Percentiles rank a stretch among this genome's conserved stretches.
Evolutionary conservation across 139 green algal genomes (phyloP).

Genomic region (Closterium sp.): DNA sequence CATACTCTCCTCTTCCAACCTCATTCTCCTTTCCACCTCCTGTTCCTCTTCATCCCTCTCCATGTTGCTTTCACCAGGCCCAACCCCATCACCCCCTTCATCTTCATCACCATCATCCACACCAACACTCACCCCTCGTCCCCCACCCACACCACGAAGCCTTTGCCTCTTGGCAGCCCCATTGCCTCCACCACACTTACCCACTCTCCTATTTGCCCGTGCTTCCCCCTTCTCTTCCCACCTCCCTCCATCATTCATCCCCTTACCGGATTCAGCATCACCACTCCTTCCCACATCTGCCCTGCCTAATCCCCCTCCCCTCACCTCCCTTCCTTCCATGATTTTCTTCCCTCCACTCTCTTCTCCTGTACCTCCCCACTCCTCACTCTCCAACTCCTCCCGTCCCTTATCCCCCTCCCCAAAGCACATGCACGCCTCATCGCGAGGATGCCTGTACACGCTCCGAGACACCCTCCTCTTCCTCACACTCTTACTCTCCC

Average conservation of each 20-base stretch:
- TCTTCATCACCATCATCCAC: neutral
- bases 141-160: neutral
- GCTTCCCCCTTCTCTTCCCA: neutral
- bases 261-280: neutral
- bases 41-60: neutral
- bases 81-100: neutral
- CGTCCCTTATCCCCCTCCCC: neutral
- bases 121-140: neutral
- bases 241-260: neutral
- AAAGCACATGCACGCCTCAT: constrained; percentile 34
- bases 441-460: constrained; percentile 24
- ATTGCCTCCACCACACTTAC: neutral
- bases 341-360: neutral
- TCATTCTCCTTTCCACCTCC: neutral
- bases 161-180: neutral
- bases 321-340: neutral
- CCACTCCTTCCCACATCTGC: neutral
- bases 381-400: neutral
- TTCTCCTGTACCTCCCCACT: neutral
- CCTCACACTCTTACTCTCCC: neutral
- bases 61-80: neutral
- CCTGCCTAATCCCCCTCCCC: neutral
- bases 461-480: neutral
- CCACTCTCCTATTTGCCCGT: neutral
- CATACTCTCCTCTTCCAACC: neutral